Evolutionary conservation across 1,284 basidiomycete genomes (phyloP), one percentile per base, ranked within the genome.

Genomic region (Trichosporon coremiiforme): DNA sequence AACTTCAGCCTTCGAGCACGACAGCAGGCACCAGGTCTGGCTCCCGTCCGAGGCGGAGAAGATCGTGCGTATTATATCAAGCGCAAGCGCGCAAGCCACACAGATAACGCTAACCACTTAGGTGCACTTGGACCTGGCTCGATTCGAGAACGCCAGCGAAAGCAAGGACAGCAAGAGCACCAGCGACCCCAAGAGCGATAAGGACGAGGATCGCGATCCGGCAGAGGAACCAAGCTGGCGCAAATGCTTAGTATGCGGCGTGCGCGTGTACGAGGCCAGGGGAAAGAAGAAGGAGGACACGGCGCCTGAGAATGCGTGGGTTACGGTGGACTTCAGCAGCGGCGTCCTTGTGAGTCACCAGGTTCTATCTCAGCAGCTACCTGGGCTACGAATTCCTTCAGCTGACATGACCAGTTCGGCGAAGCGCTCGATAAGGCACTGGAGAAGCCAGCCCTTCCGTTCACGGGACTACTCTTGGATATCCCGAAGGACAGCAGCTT

Each of bases 231-330:
- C 8, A 17, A 20, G 41, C 64, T 80, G 79, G 79, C 71, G 81
- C 36, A 78, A 74, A 57, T 82, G 81, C 69, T 78, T 77, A 76
- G 64, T 79, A 2, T 82, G 81, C 68, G 71, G 71, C 1, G 72
- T 73, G 4, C 75, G 70, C 15, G 64, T 74, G 25, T 81, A 81
- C 65, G 55, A 70, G 47, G 68, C 70, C 9, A 60, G 60, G 10
- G 71, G 75, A 13, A 73, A 73, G 65, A 12, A 20, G 31, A 66
- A 55, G 20, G 50, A 62, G 2, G 75, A 76, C 65, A 60, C 55
- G 2, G 72, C 77, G 1, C 73, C 74, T 2, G 68, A 66, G 2
- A 72, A 77, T 57, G 74, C 70, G 13, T 78, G 76, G 77, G 78
- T 80, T 0, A 69, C 69, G 5, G 73, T 80, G 1, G 73, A 79